phyloP scores from a whole-genome alignment of 306 rosid species.

The Pueraria montana region DNA sequence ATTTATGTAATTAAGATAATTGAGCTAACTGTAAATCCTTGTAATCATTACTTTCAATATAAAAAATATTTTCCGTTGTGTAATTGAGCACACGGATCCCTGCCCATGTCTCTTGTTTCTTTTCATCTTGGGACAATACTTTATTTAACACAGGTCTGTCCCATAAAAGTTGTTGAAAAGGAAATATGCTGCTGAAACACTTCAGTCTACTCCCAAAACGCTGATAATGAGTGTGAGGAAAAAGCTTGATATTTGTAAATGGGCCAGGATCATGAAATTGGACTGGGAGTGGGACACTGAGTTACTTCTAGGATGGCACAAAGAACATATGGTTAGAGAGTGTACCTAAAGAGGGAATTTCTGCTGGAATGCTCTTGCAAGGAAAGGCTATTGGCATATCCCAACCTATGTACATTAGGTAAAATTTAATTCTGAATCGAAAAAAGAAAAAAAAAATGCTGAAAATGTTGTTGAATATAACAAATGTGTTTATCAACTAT shows the following conservation, averaged over 20 bases:
- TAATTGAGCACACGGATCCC: neutral
- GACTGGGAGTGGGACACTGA: neutral
- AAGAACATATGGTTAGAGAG: neutral
- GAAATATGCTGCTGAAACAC: neutral
- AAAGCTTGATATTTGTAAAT: neutral
- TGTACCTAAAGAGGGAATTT: slow-evolving; percentile 7
- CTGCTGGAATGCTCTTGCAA: slow-evolving; percentile 2
- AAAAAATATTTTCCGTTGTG: neutral
- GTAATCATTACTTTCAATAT: neutral
- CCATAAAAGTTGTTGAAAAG: neutral
- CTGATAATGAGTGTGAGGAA: neutral
- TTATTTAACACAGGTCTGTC: neutral
- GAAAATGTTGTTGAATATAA: slow-evolving; percentile 24
- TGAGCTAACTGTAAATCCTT: neutral
- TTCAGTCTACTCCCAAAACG: neutral
- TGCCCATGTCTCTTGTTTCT: neutral
- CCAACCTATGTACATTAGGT: slow-evolving; percentile 15
- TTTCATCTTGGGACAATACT: neutral
- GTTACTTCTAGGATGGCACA: neutral
- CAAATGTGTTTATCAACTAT: neutral
- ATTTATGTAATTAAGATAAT: neutral
- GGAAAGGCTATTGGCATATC: slow-evolving; percentile 10
- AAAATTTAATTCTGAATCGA: slow-evolving; percentile 15
- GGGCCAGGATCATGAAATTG: neutral
- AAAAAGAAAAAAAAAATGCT: slow-evolving; percentile 19